Conservation (phyloP, 257 asterid species). For the Ocimum tenuiflorum region DNA sequence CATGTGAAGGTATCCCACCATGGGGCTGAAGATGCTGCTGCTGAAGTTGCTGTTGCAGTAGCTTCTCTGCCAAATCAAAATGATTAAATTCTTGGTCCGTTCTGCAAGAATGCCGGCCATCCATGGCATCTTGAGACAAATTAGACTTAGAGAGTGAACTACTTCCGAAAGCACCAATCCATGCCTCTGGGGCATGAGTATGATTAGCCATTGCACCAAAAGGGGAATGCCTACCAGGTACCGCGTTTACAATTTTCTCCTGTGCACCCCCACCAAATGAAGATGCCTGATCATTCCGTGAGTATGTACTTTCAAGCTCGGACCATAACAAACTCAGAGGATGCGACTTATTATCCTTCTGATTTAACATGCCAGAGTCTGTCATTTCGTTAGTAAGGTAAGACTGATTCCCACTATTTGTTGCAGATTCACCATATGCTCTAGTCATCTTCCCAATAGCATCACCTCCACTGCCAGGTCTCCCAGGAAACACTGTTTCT, state of each 20-base stretch:
- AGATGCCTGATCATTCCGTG: slow-evolving; percentile 45
- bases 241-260: slow-evolving; percentile 38
- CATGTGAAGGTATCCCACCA: slow-evolving; percentile 44
- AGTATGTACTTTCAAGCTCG: slow-evolving; percentile 68
- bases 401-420: slow-evolving; percentile 29
- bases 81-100: slow-evolving; percentile 48
- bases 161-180: slow-evolving; percentile 55
- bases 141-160: slow-evolving; percentile 43
- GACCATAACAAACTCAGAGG: slow-evolving; percentile 85
- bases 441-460: slow-evolving; percentile 41
- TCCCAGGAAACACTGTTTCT: slow-evolving; percentile 80
- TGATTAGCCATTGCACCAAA: slow-evolving; percentile 40
- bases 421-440: slow-evolving; percentile 36
- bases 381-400: slow-evolving; percentile 30
- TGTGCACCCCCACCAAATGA: slow-evolving; percentile 35
- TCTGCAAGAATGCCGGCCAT: slow-evolving; percentile 40
- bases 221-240: slow-evolving; percentile 41
- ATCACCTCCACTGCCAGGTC: slow-evolving; percentile 68
- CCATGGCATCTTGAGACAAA: slow-evolving; percentile 46
- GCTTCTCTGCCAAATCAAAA: slow-evolving; percentile 58
- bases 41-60: slow-evolving; percentile 45
- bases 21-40: slow-evolving; percentile 55
- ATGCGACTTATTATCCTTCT: slow-evolving; percentile 49
- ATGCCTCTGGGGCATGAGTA: slow-evolving; percentile 41
- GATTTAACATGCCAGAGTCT: slow-evolving; percentile 37